Percentiles rank a stretch among this genome's conserved stretches.
Evolutionary conservation across 148 eudicot species (phyloP).

Genomic region (Camellia lanceoleosa): DNA sequence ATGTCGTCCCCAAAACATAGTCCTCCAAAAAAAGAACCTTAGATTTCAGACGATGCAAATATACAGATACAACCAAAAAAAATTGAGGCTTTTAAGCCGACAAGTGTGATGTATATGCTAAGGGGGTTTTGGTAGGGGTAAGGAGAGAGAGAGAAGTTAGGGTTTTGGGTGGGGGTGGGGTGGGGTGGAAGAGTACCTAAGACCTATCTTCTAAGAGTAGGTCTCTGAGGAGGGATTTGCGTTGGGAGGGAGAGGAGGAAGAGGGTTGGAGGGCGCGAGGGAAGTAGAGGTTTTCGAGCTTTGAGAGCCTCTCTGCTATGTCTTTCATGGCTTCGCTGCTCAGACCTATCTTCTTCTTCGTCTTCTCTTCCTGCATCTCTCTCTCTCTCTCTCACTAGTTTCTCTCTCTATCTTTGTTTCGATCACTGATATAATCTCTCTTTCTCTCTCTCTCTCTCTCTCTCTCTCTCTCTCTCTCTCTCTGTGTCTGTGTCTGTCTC

Average conservation of each 20-base stretch:
- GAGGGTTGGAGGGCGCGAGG: conserved; percentile 62
- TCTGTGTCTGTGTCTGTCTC: no score
- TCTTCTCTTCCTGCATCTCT: conserved; percentile 20
- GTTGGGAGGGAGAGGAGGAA: conserved; percentile 53
- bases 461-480: no score
- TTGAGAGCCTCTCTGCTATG: conserved; percentile 59
- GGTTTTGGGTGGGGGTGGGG: background rate
- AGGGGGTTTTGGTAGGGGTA: conserved; percentile 1
- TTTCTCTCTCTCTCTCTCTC: no score
- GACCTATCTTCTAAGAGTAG: conserved; percentile 81
- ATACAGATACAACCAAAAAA: background rate
- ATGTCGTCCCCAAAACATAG: background rate
- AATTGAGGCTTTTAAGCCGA: background rate
- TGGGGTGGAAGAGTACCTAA: conserved; percentile 42
- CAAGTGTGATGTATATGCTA: background rate
- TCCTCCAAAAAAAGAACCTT: background rate
- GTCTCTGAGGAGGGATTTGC: conserved; percentile 69
- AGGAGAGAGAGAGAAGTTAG: background rate
- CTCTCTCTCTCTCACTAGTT: background rate
- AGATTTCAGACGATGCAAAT: conserved; percentile 4
- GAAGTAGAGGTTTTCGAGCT: conserved; percentile 70
- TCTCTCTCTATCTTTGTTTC: no score
- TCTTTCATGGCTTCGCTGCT: conserved; percentile 44
- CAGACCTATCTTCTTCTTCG: conserved; percentile 6
- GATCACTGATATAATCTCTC: no score